Conservation (phyloP, 1,139 yeast species). For the Suhomyces terraborum region DNA sequence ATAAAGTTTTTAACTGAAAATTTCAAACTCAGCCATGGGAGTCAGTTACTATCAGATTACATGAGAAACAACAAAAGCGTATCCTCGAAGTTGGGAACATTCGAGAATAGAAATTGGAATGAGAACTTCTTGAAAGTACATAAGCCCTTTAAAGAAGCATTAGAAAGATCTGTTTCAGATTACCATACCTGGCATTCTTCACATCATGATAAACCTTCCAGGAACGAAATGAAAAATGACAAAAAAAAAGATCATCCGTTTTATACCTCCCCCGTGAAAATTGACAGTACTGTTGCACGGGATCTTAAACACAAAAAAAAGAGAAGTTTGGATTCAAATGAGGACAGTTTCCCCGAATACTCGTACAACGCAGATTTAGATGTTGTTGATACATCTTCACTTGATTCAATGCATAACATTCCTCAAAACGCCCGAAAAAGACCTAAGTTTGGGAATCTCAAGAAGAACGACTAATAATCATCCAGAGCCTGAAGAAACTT, state of each 20-base stretch:
- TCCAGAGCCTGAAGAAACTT: not conserved
- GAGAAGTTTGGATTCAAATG: not conserved
- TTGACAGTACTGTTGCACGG: not conserved
- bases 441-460: constrained; percentile 7
- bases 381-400: not conserved
- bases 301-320: not conserved
- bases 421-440: constrained; percentile 2
- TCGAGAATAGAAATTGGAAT: constrained; percentile 21
- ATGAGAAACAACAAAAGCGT: constrained; percentile 21
- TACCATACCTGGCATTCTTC: constrained; percentile 13
- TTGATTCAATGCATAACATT: not conserved
- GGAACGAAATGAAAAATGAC: not conserved
- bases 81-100: constrained; percentile 20
- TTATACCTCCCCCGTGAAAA: constrained; percentile 16
- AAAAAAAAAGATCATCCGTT: constrained; percentile 10
- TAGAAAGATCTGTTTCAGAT: constrained; percentile 8
- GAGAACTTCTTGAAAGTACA: constrained; percentile 8
- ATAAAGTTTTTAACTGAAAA: constrained; percentile 38
- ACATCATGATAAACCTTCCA: not conserved
- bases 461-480: not conserved
- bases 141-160: constrained; percentile 4
- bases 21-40: constrained; percentile 40
- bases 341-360: no score
- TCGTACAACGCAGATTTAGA: no score
- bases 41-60: constrained; percentile 35